These are phyloP conservation scores for Microascus cirrosus DNA, from an alignment of 2,329 filamentous ascomycete genomes.

Conservation along the genomic window DNA sequence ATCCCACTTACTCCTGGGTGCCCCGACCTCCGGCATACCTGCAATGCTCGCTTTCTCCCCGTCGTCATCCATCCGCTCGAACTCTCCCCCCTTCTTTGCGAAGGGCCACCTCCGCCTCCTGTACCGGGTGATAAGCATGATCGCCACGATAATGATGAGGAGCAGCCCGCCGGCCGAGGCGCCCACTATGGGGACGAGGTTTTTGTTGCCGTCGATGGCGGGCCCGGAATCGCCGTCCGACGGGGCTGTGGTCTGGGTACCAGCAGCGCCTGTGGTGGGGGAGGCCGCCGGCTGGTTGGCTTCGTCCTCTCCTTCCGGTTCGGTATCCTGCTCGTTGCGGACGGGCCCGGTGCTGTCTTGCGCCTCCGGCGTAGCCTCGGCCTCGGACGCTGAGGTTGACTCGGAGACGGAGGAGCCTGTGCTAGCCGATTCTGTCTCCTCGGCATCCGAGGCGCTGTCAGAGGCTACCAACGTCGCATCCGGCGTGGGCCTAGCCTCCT, in stretches of 20 bases:
- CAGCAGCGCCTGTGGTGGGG: neutral
- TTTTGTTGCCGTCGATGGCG: neutral
- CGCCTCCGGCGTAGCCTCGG: neutral
- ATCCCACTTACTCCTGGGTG: constrained; percentile 2
- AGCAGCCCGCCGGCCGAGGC: constrained; percentile 7
- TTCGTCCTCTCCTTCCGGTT: neutral
- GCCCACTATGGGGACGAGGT: constrained; percentile 7
- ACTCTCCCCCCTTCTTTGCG: neutral
- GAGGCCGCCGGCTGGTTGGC: neutral
- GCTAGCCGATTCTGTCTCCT: neutral
- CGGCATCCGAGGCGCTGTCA: neutral
- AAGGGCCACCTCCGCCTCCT: constrained; percentile 9
- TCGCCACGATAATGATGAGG: constrained; percentile 5
- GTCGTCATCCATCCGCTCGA: constrained; percentile 6
- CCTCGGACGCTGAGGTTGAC: neutral
- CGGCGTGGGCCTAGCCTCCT: neutral
- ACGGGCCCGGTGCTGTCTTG: neutral
- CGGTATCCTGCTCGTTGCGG: neutral
- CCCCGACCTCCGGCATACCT: neutral
- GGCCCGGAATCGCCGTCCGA: neutral
- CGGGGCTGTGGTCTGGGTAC: neutral
- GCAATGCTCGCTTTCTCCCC: neutral
- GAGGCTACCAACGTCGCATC: neutral
- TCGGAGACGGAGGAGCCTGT: neutral
- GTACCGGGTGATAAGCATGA: constrained; percentile 8